Evolutionary conservation across 2,329 filamentous ascomycete species (phyloP).

Genomic region (Didymella pomorum): DNA sequence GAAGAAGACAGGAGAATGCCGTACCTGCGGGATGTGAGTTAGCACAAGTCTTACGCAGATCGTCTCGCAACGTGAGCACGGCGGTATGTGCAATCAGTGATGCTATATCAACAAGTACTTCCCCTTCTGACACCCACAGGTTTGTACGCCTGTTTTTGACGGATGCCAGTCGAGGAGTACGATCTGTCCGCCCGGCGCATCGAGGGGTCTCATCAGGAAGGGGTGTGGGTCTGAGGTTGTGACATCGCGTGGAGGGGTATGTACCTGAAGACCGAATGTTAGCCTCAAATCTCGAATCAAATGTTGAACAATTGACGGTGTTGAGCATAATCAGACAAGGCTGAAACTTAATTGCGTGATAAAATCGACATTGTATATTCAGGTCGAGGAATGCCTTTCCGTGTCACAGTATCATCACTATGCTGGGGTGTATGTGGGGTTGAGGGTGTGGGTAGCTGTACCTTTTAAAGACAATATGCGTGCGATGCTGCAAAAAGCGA

Average conservation of each 20-base stretch:
- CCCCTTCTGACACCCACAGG: constrained; percentile 63
- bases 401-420: constrained; percentile 70
- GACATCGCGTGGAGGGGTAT: constrained; percentile 30
- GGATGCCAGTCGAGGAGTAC: constrained; percentile 61
- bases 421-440: constrained; percentile 36
- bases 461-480: constrained; percentile 49
- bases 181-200: constrained; percentile 75
- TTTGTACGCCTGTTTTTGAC: constrained; percentile 69
- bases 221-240: constrained; percentile 9
- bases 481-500: neutral
- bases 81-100: constrained; percentile 62
- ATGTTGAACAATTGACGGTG: constrained; percentile 20
- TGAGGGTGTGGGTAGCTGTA: constrained; percentile 38
- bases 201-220: constrained; percentile 67
- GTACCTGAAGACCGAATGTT: constrained; percentile 45
- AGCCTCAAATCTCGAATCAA: constrained; percentile 32
- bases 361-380: constrained; percentile 71
- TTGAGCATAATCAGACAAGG: constrained; percentile 67
- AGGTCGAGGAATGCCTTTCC: constrained; percentile 74
- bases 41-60: constrained; percentile 21
- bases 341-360: constrained; percentile 70
- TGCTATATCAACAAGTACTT: constrained; percentile 74
- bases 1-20: constrained; percentile 37
- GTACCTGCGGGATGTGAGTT: constrained; percentile 44
- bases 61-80: constrained; percentile 14